A percentile compares a stretch with the other conserved stretches of the same genome.
Evolutionary conservation across 805 yeast genomes (phyloP).

Genomic region (Metschnikowia reukaufii): DNA sequence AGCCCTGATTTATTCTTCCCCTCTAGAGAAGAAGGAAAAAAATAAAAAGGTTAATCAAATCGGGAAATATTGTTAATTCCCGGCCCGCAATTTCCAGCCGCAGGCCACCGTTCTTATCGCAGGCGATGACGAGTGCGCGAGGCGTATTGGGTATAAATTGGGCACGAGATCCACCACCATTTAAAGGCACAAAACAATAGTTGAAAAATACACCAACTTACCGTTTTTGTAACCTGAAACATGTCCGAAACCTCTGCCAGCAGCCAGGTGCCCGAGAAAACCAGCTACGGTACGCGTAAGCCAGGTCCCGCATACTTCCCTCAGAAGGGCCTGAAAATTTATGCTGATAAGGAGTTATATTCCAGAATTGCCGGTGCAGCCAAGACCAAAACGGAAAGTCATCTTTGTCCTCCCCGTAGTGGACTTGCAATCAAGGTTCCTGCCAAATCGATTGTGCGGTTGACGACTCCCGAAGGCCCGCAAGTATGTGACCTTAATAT

Average conservation of each 20-base stretch:
- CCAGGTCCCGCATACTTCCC: constrained; percentile 61
- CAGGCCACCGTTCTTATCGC: too few species aligned
- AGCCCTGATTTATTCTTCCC: too few species aligned
- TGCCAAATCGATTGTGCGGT: constrained; percentile 56
- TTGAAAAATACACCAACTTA: too few species aligned
- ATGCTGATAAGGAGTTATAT: constrained; percentile 51
- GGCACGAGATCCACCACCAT: neutral
- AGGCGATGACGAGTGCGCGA: too few species aligned
- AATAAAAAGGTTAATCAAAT: too few species aligned
- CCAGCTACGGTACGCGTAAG: constrained; percentile 37
- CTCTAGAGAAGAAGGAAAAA: too few species aligned
- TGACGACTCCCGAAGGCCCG: constrained; percentile 67
- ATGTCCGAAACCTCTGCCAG: constrained; percentile 11
- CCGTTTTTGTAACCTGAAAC: too few species aligned
- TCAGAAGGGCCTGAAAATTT: constrained; percentile 51
- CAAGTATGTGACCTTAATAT: constrained; percentile 70
- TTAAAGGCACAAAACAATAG: neutral
- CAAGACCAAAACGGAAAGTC: constrained; percentile 43
- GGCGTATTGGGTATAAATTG: too few species aligned
- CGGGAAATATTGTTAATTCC: too few species aligned
- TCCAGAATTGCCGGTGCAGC: constrained; percentile 43
- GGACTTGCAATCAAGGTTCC: constrained; percentile 67
- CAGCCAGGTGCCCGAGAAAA: constrained; percentile 32
- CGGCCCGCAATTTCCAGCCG: too few species aligned
- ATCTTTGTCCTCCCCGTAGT: constrained; percentile 52